These are phyloP conservation scores for Alternaria gansuensis DNA, from an alignment of 2,329 filamentous ascomycete species.

Conservation along the genomic window DNA sequence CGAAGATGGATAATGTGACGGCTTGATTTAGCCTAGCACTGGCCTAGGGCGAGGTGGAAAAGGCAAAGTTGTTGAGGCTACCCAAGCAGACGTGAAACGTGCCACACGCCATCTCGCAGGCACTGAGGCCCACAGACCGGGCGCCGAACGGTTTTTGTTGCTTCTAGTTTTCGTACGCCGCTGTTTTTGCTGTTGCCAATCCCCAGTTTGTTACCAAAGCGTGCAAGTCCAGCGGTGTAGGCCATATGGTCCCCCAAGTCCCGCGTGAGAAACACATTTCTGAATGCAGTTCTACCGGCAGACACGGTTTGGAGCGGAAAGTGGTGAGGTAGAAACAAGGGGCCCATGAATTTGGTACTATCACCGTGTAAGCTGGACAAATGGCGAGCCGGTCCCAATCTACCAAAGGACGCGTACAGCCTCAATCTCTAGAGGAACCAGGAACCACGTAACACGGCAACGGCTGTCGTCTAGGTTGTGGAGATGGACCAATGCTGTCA, in stretches of 20 bases:
- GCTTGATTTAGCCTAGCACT: conserved; percentile 9
- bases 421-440: conserved; percentile 21
- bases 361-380: conserved; percentile 17
- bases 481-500: conserved; percentile 7
- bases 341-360: conserved; percentile 23
- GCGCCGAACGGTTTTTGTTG: conserved; percentile 18
- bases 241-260: neutral
- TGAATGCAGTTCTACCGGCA: conserved; percentile 11
- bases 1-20: conserved; percentile 6
- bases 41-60: conserved; percentile 13
- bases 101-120: conserved; percentile 18
- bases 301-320: conserved; percentile 16
- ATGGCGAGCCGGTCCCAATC: conserved; percentile 27
- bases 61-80: conserved; percentile 13
- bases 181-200: neutral
- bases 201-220: no score
- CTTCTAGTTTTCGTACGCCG: conserved; percentile 7
- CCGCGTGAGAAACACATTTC: conserved; percentile 2
- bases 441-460: conserved; percentile 15
- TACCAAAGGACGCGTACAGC: conserved; percentile 14
- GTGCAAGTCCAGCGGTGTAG: neutral
- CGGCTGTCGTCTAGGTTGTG: conserved; percentile 1
- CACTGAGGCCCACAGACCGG: conserved; percentile 11
- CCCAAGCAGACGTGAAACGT: conserved; percentile 14
- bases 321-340: conserved; percentile 17